Evolutionary conservation across 345 rosid genomes (phyloP).

Genomic region (Camelina laxa): DNA sequence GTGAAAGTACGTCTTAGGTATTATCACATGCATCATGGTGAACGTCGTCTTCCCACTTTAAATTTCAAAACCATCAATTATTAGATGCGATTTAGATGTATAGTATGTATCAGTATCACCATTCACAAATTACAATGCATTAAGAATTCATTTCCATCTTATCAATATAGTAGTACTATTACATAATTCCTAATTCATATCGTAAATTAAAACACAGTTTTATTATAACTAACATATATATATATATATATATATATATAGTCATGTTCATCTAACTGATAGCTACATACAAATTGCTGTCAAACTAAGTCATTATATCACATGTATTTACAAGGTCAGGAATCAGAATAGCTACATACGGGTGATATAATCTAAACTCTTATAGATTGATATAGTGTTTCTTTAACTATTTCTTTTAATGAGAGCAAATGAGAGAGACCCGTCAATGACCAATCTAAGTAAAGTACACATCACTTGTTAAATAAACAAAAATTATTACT

Average conservation of each 20-base stretch:
- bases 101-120: no score
- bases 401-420: no score
- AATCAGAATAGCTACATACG: background rate
- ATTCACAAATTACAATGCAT: no score
- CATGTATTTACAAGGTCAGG: background rate
- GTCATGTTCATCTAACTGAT: no score
- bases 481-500: constrained; percentile 14
- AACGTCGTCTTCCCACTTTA: constrained; percentile 26
- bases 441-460: constrained; percentile 34
- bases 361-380: background rate
- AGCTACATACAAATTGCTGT: background rate
- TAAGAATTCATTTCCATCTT: no score
- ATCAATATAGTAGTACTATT: no score
- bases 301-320: background rate
- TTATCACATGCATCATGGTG: constrained; percentile 34
- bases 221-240: no score
- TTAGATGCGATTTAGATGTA: constrained; percentile 22
- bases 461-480: constrained; percentile 36
- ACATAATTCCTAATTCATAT: no score
- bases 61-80: constrained; percentile 27
- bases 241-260: no score
- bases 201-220: no score
- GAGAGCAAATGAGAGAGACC: constrained; percentile 34
- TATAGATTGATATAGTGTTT: constrained; percentile 8
- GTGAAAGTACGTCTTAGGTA: constrained; percentile 54